Evolutionary conservation across 495 filamentous ascomycete species (phyloP), one percentile per base, ranked within the genome.

Genomic region (Parachaetomium inaequale): DNA sequence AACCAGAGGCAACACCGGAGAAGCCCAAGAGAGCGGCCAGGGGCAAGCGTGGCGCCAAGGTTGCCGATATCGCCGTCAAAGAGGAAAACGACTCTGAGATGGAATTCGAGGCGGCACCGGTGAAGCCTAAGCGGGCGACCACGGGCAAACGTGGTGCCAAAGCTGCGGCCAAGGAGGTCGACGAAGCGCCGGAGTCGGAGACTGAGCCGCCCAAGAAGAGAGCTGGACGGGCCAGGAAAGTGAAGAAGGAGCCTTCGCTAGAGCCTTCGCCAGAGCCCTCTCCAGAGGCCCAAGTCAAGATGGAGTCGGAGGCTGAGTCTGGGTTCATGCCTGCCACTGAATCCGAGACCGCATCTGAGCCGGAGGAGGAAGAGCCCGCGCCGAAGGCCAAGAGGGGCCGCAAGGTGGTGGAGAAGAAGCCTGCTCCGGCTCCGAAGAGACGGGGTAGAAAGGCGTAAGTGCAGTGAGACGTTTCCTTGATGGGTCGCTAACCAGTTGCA

Each of bases 311-410:
- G 42, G 19, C 57, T 29, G 60, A 62, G 61, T 58, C 58, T 17
- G 63, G 14, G 14, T 15, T 15, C 4, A 40, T 40, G 36, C 17
- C 36, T 23, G 42, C 17, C 17, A 7, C 42, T 8, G 42, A 46
- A 23, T 23, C 34, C 10, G 62, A 51, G 50, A 29, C 38, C 42
- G 63, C 42, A 5, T 51, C 58, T 49, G 58, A 51, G 29, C 56
- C 62, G 23, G 47, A 54, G 31, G 60, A 61, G 29, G 61, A 66
- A 62, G 26, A 63, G 45, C 54, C 63, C 7, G 49, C 53, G 1
- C 61, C 66, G 4, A 74, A 73, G 59, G 50, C 56, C 26, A 74
- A 69, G 63, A 64, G 64, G 14, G 67, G 64, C 47, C 74, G 73
- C 40, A 68, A 68, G 58, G 63, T 63, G 11, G 69, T 66, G 47